Conservation (phyloP, 345 rosid genomes). For the Sapria himalayana region DNA sequence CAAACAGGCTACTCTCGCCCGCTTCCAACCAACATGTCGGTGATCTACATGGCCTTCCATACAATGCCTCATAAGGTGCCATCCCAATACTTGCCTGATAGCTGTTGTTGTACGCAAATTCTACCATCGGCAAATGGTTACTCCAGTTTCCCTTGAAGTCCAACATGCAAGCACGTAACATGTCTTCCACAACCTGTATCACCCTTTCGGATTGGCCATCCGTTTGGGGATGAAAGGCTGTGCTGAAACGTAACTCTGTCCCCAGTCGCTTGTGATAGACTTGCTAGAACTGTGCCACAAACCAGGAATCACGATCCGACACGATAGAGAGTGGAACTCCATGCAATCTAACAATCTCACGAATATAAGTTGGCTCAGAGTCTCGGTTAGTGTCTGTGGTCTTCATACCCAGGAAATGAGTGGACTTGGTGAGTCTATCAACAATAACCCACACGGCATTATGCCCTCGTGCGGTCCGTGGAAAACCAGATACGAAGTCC, state of each 20-base stretch:
- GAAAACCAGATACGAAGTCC: background rate
- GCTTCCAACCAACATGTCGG: too few relatives aligned
- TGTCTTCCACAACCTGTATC: background rate
- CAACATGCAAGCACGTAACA: background rate
- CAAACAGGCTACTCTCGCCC: too few relatives aligned
- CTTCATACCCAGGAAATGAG: background rate
- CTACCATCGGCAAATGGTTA: background rate
- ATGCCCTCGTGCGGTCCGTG: background rate
- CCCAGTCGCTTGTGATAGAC: background rate
- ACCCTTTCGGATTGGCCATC: constrained; percentile 2
- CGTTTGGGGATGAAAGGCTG: background rate
- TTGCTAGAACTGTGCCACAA: background rate
- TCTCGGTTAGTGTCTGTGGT: background rate
- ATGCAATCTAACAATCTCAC: background rate
- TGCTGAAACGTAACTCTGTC: background rate
- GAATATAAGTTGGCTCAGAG: background rate
- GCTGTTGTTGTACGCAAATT: background rate
- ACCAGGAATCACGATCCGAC: background rate
- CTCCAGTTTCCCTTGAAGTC: background rate
- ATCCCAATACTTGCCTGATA: too few relatives aligned
- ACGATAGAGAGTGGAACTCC: background rate
- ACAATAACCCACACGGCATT: background rate
- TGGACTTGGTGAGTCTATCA: background rate
- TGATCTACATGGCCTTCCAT: too few relatives aligned
- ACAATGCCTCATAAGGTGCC: too few relatives aligned